These are phyloP conservation scores for Schoenoplectus tabernaemontani DNA, from an alignment of 202 grass and related monocot species.

Conservation along the genomic window DNA sequence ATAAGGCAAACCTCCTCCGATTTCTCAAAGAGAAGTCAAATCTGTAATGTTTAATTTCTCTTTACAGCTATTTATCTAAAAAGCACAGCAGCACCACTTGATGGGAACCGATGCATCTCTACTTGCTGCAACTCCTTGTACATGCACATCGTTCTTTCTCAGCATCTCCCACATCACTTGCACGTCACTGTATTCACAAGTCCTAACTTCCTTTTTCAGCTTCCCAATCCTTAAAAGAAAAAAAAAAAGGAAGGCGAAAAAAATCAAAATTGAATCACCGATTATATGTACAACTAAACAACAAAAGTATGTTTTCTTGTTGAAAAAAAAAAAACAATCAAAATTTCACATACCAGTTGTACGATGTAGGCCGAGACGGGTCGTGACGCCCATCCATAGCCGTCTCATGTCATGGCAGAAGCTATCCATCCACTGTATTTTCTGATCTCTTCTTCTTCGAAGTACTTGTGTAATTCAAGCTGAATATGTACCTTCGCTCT, in stretches of 20 bases:
- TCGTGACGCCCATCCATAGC: conserved; percentile 49
- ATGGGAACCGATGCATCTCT: conserved; percentile 35
- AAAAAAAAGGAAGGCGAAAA: neutral
- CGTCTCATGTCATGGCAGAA: conserved; percentile 29
- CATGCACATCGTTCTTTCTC: conserved; percentile 27
- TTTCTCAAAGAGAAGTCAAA: neutral
- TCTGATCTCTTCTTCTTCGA: neutral
- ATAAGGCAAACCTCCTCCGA: neutral
- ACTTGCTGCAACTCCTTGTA: conserved; percentile 32
- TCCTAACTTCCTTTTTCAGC: conserved; percentile 83
- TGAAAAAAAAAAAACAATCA: neutral
- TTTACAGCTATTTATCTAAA: conserved; percentile 17
- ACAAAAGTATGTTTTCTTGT: neutral
- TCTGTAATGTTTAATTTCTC: neutral
- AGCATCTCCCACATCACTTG: conserved; percentile 97
- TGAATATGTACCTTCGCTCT: neutral
- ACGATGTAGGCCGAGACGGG: conserved; percentile 44
- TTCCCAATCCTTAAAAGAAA: conserved; percentile 42
- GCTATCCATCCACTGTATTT: conserved; percentile 10
- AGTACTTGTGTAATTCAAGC: neutral
- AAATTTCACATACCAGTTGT: conserved; percentile 34
- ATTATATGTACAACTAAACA: neutral
- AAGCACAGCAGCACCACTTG: conserved; percentile 55
- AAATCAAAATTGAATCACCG: conserved; percentile 4
- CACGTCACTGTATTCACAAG: conserved; percentile 82